Evolutionary conservation across 192 early-diverging fungal species (phyloP).

Genomic region (Backusella westeae): DNA sequence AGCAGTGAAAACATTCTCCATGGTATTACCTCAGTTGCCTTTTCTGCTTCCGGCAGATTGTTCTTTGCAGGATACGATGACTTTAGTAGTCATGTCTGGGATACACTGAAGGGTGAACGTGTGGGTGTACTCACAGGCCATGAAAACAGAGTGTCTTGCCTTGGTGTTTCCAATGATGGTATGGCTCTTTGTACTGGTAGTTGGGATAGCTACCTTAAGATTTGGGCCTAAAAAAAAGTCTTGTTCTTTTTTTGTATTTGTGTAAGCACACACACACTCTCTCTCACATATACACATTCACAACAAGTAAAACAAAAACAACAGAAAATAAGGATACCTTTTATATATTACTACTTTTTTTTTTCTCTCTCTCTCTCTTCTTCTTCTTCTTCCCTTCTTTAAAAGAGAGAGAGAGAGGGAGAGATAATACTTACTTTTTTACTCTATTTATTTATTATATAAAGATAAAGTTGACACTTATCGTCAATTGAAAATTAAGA

Average conservation of each 20-base stretch:
- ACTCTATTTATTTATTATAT: not conserved
- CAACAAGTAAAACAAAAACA: not conserved
- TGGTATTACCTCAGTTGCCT: conserved; percentile 96
- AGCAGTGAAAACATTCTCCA: conserved; percentile 97
- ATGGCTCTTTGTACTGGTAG: conserved; percentile 98
- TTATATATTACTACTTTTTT: not conserved
- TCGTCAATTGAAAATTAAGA: not conserved
- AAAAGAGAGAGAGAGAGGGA: not conserved
- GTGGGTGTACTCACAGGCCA: conserved; percentile 92
- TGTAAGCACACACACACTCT: too few species aligned
- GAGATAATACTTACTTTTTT: not conserved
- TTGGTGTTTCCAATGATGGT: conserved; percentile 94
- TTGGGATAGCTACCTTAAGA: conserved; percentile 96
- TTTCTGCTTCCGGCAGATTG: conserved; percentile 92
- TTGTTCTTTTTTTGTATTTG: too few species aligned
- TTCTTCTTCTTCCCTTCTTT: not conserved
- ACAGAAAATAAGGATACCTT: not conserved
- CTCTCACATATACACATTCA: too few species aligned
- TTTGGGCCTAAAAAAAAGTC: conserved; percentile 34
- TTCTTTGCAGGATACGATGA: conserved; percentile 99
- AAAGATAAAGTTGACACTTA: not conserved
- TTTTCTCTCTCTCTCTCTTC: not conserved
- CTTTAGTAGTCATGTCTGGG: conserved; percentile 99
- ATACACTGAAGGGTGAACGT: conserved; percentile 92
- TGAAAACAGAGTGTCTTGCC: conserved; percentile 97